phyloP scores from a whole-genome alignment of 169 alveolate genomes.

The Eimeria brunetti region DNA sequence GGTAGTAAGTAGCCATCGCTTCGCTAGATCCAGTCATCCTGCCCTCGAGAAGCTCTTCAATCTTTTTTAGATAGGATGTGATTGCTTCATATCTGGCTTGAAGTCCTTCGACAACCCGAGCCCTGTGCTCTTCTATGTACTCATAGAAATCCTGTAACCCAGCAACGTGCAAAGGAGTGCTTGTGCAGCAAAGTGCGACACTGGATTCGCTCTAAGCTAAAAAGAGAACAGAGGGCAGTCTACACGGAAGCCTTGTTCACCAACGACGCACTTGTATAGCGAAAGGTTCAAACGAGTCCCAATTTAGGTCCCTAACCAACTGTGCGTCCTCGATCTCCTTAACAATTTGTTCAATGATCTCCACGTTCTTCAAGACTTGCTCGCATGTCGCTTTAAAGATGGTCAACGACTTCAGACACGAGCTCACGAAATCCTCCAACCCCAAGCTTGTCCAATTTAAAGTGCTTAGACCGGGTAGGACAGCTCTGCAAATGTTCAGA shows the following conservation, averaged over 20 bases:
- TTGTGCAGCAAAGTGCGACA: background rate
- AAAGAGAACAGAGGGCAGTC: background rate
- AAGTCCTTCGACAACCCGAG: constrained; percentile 88
- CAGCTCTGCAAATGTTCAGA: constrained; percentile 42
- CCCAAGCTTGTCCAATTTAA: constrained; percentile 96
- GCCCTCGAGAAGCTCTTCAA: constrained; percentile 94
- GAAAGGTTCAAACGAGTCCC: constrained; percentile 85
- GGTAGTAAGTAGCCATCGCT: constrained; percentile 93
- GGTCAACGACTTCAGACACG: constrained; percentile 87
- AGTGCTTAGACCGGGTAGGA: constrained; percentile 93
- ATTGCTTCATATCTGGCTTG: constrained; percentile 92
- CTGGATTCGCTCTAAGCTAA: background rate
- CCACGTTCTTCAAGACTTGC: constrained; percentile 93
- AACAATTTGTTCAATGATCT: constrained; percentile 92
- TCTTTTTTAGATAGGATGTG: constrained; percentile 91
- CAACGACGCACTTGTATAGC: constrained; percentile 46
- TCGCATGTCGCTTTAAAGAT: constrained; percentile 90
- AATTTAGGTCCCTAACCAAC: constrained; percentile 91
- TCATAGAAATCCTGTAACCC: constrained; percentile 88
- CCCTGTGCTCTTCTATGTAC: constrained; percentile 93
- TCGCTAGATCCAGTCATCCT: constrained; percentile 89
- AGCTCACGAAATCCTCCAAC: constrained; percentile 91
- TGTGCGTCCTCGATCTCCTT: constrained; percentile 90
- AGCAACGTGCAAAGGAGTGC: background rate
- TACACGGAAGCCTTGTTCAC: background rate